Conservation (phyloP, 2,329 filamentous ascomycete species). For the Talaromyces funiculosus region DNA sequence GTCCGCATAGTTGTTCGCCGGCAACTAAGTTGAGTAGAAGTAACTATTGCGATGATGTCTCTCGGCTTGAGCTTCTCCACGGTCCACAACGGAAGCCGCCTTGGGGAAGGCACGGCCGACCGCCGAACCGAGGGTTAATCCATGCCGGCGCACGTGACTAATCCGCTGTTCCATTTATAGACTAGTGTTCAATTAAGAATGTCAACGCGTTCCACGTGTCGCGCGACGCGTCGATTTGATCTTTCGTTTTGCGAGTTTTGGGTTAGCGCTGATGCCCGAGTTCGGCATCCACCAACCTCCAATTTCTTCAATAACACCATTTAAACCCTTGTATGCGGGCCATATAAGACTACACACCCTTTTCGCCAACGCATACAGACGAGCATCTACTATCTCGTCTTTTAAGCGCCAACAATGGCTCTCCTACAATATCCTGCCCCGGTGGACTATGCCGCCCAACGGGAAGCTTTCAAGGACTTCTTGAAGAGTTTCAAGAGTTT, state of each 20-base stretch:
- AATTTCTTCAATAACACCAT: constrained; percentile 8
- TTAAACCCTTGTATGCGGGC: constrained; percentile 7
- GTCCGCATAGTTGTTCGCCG: background rate
- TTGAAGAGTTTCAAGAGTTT: constrained; percentile 76
- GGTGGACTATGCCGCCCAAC: constrained; percentile 83
- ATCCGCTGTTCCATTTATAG: background rate
- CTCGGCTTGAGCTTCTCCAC: constrained; percentile 10
- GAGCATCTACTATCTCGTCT: constrained; percentile 12
- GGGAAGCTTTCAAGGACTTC: constrained; percentile 77
- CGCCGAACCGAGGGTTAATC: constrained; percentile 16
- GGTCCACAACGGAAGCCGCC: background rate
- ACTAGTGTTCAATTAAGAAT: constrained; percentile 12
- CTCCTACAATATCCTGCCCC: constrained; percentile 71
- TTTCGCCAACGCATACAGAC: background rate
- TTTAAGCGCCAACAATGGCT: constrained; percentile 60
- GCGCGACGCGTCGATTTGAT: constrained; percentile 24
- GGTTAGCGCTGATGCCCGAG: constrained; percentile 11
- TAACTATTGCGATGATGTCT: background rate
- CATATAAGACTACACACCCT: constrained; percentile 3
- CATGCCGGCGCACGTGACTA: constrained; percentile 11
- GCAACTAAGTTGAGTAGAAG: background rate
- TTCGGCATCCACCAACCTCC: constrained; percentile 17
- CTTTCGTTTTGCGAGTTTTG: constrained; percentile 9
- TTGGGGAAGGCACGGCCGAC: background rate
- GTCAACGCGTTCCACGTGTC: constrained; percentile 22